These are phyloP conservation scores for Astragalus glycyphyllos DNA, from an alignment of 306 rosid genomes.

Conservation along the genomic window DNA sequence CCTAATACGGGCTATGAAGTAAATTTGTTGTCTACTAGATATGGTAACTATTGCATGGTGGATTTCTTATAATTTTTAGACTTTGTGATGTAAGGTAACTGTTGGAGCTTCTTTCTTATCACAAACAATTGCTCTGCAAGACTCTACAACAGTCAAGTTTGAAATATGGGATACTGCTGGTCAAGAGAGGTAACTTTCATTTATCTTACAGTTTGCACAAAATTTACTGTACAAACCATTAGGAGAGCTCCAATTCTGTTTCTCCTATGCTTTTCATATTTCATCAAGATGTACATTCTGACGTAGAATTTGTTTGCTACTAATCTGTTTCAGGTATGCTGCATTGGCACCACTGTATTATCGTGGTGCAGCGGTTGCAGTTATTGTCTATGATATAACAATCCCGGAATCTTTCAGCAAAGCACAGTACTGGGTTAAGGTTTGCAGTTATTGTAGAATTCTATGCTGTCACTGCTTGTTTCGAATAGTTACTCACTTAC, in stretches of 20 bases:
- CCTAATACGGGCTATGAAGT: not conserved
- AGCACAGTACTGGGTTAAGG: constrained; percentile 99
- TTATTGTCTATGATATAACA: constrained; percentile 95
- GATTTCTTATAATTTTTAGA: constrained; percentile 41
- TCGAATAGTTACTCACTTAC: not conserved
- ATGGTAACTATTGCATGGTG: constrained; percentile 19
- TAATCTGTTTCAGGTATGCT: constrained; percentile 75
- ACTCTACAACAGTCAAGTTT: constrained; percentile 97
- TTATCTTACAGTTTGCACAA: constrained; percentile 10
- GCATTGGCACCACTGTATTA: constrained; percentile 97
- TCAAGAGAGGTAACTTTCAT: constrained; percentile 81
- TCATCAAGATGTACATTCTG: constrained; percentile 32
- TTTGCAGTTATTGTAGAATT: constrained; percentile 41
- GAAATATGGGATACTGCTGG: constrained; percentile 99
- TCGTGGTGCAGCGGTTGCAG: constrained; percentile 97
- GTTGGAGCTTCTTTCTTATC: constrained; percentile 99
- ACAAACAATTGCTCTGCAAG: constrained; percentile 98
- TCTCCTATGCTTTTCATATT: constrained; percentile 8
- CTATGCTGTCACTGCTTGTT: constrained; percentile 28
- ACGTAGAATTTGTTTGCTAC: constrained; percentile 30
- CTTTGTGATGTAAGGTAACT: constrained; percentile 78
- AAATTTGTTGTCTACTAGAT: constrained; percentile 19
- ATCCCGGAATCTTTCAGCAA: constrained; percentile 90
- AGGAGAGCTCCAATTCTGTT: not conserved
- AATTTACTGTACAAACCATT: constrained; percentile 1